Evolutionary conservation across 2,329 filamentous ascomycete genomes (phyloP).

Genomic region (Aspergillus pseudonomiae): DNA sequence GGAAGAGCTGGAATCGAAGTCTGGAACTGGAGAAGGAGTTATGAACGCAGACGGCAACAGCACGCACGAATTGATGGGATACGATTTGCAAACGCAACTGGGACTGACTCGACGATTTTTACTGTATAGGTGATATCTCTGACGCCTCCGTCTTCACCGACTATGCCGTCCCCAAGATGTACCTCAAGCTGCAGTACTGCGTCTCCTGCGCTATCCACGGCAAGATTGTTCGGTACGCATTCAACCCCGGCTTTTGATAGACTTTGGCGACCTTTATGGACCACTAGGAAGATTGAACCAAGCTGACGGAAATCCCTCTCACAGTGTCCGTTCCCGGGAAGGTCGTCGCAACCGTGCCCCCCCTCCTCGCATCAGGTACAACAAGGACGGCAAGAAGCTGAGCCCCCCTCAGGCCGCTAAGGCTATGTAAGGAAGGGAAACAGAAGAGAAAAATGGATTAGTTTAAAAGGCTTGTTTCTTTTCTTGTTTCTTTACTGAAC

Average conservation of each 20-base stretch:
- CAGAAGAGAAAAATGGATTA: constrained; percentile 40
- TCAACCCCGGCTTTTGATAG: background rate
- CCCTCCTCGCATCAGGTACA: constrained; percentile 96
- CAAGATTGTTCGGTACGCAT: constrained; percentile 99
- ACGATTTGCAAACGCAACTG: constrained; percentile 8
- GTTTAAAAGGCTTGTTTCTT: constrained; percentile 42
- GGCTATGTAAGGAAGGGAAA: constrained; percentile 49
- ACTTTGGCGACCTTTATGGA: background rate
- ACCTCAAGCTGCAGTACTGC: constrained; percentile 99
- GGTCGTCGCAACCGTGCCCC: constrained; percentile 99
- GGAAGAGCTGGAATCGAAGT: constrained; percentile 16
- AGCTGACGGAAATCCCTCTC: constrained; percentile 21
- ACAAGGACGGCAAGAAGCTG: constrained; percentile 99
- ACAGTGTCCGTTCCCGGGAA: constrained; percentile 92
- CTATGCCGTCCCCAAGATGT: constrained; percentile 99
- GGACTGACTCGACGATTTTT: constrained; percentile 18
- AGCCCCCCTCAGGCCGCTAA: constrained; percentile 79
- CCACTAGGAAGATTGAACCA: constrained; percentile 4
- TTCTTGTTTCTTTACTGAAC: constrained; percentile 36
- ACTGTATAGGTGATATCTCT: constrained; percentile 89
- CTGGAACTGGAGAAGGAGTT: background rate
- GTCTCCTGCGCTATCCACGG: constrained; percentile 99
- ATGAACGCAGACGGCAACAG: background rate
- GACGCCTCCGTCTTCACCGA: constrained; percentile 99
- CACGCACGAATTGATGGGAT: background rate